phyloP scores from a whole-genome alignment of 1,139 yeast genomes.

The Kodamaea suecica region DNA sequence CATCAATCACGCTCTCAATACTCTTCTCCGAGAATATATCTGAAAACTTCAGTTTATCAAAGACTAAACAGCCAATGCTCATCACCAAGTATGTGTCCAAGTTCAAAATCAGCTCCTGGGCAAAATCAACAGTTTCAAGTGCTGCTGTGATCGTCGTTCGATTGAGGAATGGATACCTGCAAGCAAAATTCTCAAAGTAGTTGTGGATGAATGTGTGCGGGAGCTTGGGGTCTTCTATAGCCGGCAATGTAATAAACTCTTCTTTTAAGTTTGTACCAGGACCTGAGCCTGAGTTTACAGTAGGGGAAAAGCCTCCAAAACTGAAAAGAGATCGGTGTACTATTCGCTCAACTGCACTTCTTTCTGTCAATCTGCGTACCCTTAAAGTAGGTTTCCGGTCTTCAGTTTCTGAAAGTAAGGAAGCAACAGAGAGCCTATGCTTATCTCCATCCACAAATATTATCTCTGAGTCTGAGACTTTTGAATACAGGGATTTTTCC shows the following conservation, averaged over 20 bases:
- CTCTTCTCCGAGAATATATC: slow-evolving; percentile 31
- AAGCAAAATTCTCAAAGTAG: slow-evolving; percentile 38
- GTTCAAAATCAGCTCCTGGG: slow-evolving; percentile 35
- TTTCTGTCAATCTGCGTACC: background rate
- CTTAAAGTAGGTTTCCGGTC: background rate
- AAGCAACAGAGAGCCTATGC: slow-evolving; percentile 12
- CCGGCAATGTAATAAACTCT: slow-evolving; percentile 37
- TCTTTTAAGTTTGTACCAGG: background rate
- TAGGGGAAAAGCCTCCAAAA: background rate
- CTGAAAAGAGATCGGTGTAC: background rate
- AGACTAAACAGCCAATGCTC: slow-evolving; percentile 39
- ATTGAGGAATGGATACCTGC: slow-evolving; percentile 37
- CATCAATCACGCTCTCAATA: slow-evolving; percentile 34
- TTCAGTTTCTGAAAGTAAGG: slow-evolving; percentile 10
- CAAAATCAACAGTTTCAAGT: slow-evolving; percentile 29
- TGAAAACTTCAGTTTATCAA: slow-evolving; percentile 28
- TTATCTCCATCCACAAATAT: slow-evolving; percentile 1
- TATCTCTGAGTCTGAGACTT: too few species aligned
- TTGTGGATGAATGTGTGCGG: slow-evolving; percentile 32
- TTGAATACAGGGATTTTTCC: too few species aligned
- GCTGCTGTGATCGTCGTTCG: slow-evolving; percentile 20
- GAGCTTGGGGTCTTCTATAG: slow-evolving; percentile 22
- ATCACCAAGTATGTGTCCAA: slow-evolving; percentile 38
- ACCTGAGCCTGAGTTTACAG: too few species aligned
- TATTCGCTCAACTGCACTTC: background rate